Conservation (phyloP, 768 basidiomycete genomes). For the Auricularia sp. region DNA sequence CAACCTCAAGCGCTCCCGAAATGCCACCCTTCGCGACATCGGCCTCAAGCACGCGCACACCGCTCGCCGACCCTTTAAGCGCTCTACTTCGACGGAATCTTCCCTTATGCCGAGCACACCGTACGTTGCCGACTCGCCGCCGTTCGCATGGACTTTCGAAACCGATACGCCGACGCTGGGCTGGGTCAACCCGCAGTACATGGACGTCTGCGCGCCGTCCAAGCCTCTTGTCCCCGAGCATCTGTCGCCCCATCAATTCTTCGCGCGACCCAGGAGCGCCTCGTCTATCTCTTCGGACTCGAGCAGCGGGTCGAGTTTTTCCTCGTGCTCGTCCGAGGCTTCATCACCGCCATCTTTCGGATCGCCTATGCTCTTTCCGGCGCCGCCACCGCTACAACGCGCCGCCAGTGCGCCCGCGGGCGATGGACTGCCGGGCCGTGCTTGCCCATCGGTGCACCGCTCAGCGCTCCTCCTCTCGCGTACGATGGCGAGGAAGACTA, state of each 20-base stretch:
- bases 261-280: not conserved
- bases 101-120: too few relatives aligned
- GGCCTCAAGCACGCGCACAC: not conserved
- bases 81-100: not conserved
- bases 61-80: not conserved
- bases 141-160: too few relatives aligned
- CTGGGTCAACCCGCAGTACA: too few relatives aligned
- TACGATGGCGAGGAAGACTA: too few relatives aligned
- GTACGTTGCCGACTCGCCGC: too few relatives aligned
- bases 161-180: too few relatives aligned
- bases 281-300: not conserved
- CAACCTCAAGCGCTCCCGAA: slow-evolving; percentile 32
- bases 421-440: too few relatives aligned
- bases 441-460: too few relatives aligned
- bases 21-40: slow-evolving; percentile 10
- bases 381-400: not conserved
- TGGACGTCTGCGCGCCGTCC: too few relatives aligned
- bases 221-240: too few relatives aligned
- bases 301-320: not conserved
- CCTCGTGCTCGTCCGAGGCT: not conserved
- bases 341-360: not conserved
- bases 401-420: too few relatives aligned
- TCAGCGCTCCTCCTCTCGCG: too few relatives aligned
- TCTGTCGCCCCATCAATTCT: not conserved
- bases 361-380: not conserved